Conservation (phyloP, 2,329 filamentous ascomycete species). For the Ceratocystis destructans region DNA sequence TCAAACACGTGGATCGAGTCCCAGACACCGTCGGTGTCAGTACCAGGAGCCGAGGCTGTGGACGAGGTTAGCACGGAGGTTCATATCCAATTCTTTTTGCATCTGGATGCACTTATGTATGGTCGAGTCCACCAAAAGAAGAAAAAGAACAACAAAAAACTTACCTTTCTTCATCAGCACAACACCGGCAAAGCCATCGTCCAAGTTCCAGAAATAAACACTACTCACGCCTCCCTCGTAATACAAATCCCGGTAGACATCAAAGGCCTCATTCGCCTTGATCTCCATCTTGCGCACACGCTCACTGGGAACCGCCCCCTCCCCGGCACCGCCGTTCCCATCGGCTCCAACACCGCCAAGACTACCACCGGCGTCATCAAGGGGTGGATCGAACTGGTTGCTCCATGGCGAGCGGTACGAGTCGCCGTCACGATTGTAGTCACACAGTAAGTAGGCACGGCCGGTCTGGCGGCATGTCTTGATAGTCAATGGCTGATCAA, state of each 20-base stretch:
- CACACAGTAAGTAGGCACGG: slow-evolving; percentile 93
- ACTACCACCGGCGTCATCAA: slow-evolving; percentile 46
- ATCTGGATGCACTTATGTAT: not conserved
- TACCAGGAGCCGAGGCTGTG: slow-evolving; percentile 50
- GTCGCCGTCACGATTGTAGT: slow-evolving; percentile 98
- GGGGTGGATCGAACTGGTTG: slow-evolving; percentile 90
- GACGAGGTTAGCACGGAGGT: not conserved
- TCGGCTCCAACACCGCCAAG: slow-evolving; percentile 32
- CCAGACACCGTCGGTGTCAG: slow-evolving; percentile 68
- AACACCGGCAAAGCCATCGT: slow-evolving; percentile 94
- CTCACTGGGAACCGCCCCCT: slow-evolving; percentile 80
- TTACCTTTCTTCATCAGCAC: slow-evolving; percentile 88
- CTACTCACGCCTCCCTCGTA: slow-evolving; percentile 92
- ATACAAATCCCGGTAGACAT: slow-evolving; percentile 92
- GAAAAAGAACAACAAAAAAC: slow-evolving; percentile 23
- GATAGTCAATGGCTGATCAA: slow-evolving; percentile 85
- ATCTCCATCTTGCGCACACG: slow-evolving; percentile 87
- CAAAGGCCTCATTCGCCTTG: slow-evolving; percentile 87
- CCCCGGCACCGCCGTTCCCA: slow-evolving; percentile 48
- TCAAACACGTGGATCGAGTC: slow-evolving; percentile 99
- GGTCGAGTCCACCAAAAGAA: not conserved
- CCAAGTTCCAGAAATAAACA: slow-evolving; percentile 96
- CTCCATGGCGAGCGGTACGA: slow-evolving; percentile 98
- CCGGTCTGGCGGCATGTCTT: slow-evolving; percentile 77
- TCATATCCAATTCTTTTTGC: too few relatives aligned